Evolutionary conservation across 2,329 filamentous ascomycete species (phyloP).

Genomic region (Pestalotiopsis sp.): DNA sequence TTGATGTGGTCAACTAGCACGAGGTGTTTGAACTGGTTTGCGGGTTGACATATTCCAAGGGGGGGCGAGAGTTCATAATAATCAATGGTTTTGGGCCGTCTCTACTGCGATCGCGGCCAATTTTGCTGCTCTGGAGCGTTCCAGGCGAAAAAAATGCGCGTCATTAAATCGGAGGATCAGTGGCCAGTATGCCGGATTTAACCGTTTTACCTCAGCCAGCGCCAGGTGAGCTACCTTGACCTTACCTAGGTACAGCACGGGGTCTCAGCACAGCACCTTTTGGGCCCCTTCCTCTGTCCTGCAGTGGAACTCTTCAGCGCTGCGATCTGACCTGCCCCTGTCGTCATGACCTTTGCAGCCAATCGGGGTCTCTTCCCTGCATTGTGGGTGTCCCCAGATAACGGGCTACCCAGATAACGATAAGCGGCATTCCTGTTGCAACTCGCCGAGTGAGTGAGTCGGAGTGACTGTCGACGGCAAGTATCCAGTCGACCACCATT

Average conservation of each 20-base stretch:
- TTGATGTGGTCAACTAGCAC: conserved; percentile 15
- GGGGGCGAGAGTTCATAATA: conserved; percentile 4
- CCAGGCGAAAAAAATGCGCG: conserved; percentile 17
- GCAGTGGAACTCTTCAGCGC: neutral
- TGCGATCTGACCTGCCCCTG: neutral
- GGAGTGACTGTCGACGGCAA: neutral
- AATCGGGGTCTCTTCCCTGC: conserved; percentile 1
- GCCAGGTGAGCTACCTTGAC: neutral
- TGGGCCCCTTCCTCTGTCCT: neutral
- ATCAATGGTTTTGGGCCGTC: neutral
- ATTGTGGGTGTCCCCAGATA: neutral
- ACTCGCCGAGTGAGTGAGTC: neutral
- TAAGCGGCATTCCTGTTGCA: neutral
- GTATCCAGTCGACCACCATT: neutral
- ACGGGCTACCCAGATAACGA: neutral
- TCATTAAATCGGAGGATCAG: conserved; percentile 20
- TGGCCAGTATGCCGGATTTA: conserved; percentile 2
- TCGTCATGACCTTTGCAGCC: neutral
- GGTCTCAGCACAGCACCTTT: neutral
- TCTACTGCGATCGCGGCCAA: conserved; percentile 13
- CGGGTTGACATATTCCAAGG: neutral
- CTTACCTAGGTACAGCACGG: neutral
- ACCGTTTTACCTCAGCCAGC: neutral
- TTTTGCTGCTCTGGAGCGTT: conserved; percentile 12
- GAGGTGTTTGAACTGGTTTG: neutral